Evolutionary conservation across 148 eudicot species (phyloP).

Genomic region (Rhododendron henanense): DNA sequence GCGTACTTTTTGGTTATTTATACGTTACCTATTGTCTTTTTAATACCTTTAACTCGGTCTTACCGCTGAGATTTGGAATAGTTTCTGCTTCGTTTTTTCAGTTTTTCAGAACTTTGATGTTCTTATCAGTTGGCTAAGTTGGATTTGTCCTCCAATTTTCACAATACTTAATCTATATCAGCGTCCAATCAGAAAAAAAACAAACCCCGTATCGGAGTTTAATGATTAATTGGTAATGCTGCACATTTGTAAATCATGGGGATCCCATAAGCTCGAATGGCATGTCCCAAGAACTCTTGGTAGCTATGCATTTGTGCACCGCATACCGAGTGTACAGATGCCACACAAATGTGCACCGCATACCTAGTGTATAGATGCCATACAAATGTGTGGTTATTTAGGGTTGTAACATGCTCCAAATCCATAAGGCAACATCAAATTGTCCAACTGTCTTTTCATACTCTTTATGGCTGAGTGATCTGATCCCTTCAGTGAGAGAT

Average conservation of each 20-base stretch:
- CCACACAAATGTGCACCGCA: not conserved
- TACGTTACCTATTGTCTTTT: not conserved
- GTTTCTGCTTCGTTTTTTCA: not conserved
- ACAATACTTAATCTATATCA: not conserved
- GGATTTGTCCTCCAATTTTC: not conserved
- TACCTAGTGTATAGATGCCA: not conserved
- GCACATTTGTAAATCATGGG: not conserved
- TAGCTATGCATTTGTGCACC: not conserved
- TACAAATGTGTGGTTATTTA: not conserved
- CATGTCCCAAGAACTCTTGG: not conserved
- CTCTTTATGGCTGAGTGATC: not conserved
- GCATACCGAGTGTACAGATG: not conserved
- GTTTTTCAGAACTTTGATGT: not conserved
- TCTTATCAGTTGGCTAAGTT: not conserved
- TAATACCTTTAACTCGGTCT: not conserved
- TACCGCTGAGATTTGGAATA: not conserved
- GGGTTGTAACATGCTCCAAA: not conserved
- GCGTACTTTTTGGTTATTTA: not conserved
- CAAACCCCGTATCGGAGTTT: not conserved
- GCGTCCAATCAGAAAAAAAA: too few relatives aligned
- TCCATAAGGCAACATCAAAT: not conserved
- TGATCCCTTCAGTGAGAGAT: not conserved
- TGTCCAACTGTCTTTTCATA: not conserved
- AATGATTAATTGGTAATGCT: not conserved
- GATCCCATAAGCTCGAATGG: not conserved